Base-by-base conservation (phyloP, 345 rosid genomes). In the Sonneratia alba region DNA sequence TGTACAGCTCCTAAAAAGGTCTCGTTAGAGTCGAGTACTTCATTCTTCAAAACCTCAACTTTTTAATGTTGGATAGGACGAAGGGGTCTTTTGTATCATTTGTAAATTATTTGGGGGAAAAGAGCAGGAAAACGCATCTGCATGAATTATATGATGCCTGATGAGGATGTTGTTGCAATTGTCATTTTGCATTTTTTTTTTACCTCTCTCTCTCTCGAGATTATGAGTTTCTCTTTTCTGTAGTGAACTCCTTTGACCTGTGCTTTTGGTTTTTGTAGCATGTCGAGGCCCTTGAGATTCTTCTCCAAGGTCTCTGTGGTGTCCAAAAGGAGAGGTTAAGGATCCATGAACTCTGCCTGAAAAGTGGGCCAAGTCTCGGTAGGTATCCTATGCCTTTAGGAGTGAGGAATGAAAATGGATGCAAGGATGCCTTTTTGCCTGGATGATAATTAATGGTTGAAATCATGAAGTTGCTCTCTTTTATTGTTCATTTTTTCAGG, bases 221-320 rank as follows among this genome's bases (percentile, higher is more conserved):
- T 10, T 47, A 47, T 47, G 57, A 16, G 22, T 3, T 53, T 53
- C 5, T 15, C 22, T 53, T 53, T 47, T 47, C 3, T 13, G 32
- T 21, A 7, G 10, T 22, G 32, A 56, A 56, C 9, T 21, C 36
- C 65, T 27, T 61, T 61, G 12, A 27, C 32, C 32, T 61, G 59
- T 18, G 59, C 22, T 53, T 18, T 53, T 32, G 18, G 5, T 34
- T 13, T 27, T 27, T 76, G 76, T 84, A 92, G 96, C 95, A 90
- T 82, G 99, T 95, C 47, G 97, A 95, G 86, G 99, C 97, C n/a
- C 92, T 95, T 65, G 96, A 90, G 82, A 95, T 95, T 78, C 97
- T 95, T 72, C 92, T 95, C 78, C 99, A 88, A 74, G 99, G 97
- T 78, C 96, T 92, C 38, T 95, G 97, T 79, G 99, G 99, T 71